Base-by-base conservation (phyloP, 2,329 filamentous ascomycete genomes). In the Fusarium falciforme region DNA sequence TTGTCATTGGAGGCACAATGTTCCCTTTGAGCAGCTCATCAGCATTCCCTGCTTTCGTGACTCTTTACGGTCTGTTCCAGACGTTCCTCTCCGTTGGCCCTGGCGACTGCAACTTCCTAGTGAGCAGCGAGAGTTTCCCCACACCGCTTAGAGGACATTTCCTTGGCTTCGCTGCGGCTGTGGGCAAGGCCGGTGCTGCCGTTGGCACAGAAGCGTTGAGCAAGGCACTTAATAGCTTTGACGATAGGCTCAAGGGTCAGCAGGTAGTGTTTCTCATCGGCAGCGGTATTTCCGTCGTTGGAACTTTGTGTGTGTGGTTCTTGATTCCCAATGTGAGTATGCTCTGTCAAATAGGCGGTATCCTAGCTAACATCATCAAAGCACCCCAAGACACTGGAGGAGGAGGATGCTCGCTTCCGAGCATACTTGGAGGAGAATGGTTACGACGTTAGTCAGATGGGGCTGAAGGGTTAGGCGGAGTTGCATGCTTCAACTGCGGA, bases 101-200 rank as follows among this genome's bases (percentile, higher is more conserved):
- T 0, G 87, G 87, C 0, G 85, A 87, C 44, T 62, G 44, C 60
- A 62, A 62, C 44, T 62, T 62, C n/a, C 88, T 86, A 79, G 82
- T 89, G 5, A 87, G 86, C 1, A 79, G 89, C 4, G 87, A 89
- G 75, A 82, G 84, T 2, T 89, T 87, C 68, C 84, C 87, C 0
- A 89, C 87, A 3, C 85, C 85, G n/a, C 85, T 88, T 1, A 80
- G 87, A 11, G 87, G 87, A 1, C 86, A 84, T 10, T 87, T 85
- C 52, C 88, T 88, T 61, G 87, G 87, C 1, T 74, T 88, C n/a
- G 85, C 84, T 3, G 87, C 87, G 1, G 87, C 86, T 0, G 74
- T 88, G 31, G 87, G 87, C 2, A 89, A 89, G 69, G 82, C 86
- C 0, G 87, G 87, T 0, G 87, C 86, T 0, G 87, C 87, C 0